A percentile compares a stretch with the other conserved stretches of the same genome.
Conservation (phyloP, 108 stramenopile genomes). For the Fistulifera solaris region DNA sequence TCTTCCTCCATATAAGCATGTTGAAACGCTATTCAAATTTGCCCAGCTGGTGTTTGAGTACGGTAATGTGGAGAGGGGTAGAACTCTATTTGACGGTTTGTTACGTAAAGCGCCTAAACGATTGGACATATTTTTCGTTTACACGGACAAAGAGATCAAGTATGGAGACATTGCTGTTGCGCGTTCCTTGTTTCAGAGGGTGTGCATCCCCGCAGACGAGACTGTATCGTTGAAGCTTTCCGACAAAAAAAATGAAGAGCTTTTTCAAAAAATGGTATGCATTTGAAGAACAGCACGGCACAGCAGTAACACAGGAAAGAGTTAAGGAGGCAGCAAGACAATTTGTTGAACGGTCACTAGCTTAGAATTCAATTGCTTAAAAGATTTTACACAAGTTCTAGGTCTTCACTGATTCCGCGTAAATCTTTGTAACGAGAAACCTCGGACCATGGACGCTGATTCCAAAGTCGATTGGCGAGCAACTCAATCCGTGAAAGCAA, state of each 20-base stretch:
- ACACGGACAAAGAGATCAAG: slow-evolving; percentile 94
- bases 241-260: slow-evolving; percentile 93
- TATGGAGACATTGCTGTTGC: slow-evolving; percentile 70
- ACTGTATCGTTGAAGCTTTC: slow-evolving; percentile 48
- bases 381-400: background rate
- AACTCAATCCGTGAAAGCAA: background rate
- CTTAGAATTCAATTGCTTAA: background rate
- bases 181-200: slow-evolving; percentile 65
- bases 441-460: too few relatives aligned
- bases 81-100: slow-evolving; percentile 88
- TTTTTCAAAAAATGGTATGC: slow-evolving; percentile 94
- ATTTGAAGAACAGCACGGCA: slow-evolving; percentile 86
- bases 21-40: slow-evolving; percentile 80
- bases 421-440: too few relatives aligned
- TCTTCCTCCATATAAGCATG: slow-evolving; percentile 85
- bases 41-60: slow-evolving; percentile 88
- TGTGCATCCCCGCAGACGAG: slow-evolving; percentile 16
- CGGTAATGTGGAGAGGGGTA: slow-evolving; percentile 79
- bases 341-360: slow-evolving; percentile 56
- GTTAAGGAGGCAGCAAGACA: slow-evolving; percentile 89
- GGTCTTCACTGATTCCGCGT: too few relatives aligned
- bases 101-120: slow-evolving; percentile 83
- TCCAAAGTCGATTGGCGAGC: too few relatives aligned
- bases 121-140: slow-evolving; percentile 88
- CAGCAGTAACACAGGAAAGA: slow-evolving; percentile 53